Evolutionary conservation across 805 yeast genomes (phyloP), one percentile per base, ranked within the genome.

Genomic region (Zygosaccharomyces gambellarensis): DNA sequence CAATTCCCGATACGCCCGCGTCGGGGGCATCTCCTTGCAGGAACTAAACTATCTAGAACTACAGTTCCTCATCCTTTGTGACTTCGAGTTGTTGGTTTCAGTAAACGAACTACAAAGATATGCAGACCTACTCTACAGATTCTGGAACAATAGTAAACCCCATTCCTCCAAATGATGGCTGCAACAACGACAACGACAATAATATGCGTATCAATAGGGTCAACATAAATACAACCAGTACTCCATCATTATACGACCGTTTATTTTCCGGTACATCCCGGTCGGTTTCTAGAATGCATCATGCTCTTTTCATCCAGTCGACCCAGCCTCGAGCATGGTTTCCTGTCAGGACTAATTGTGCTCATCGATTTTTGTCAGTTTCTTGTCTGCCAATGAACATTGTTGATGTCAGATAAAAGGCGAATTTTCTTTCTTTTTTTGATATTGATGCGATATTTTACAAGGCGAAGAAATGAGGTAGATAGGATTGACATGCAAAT

Each of bases 31-130:
- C 48, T 96, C 97, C 6, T 75, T 90, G 49, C 96, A 88, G 48
- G 99, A 94, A 66, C 76, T 94, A 64, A 94, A 94, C 64, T 90
- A 87, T 68, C 73, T 94, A 57, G 99, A 94, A 68, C 72, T 94
- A 41, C 97, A 92, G 65, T 90, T 94, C 64, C 71, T 92, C 58
- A 68, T 90, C 44, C 72, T 92, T 51, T 76, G 90, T 45, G 97
- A 94, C 69, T 92, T 94, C 69, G 82, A 84, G 63, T 73, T 92
- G 52, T 80, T 90, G 81, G 87, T 94, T 40, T 84, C 88, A 30
- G 84, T 87, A 11, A 96, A 90, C 63, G 99, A 94, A 65, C 74
- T 92, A 61, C 96, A 90, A 62, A 77, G 85, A 57, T 92, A 92
- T 67, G 97, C 95, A 9, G 96, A 89, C 65, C 73, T 90, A 48